Evolutionary conservation across 164 flowering plant genomes (phyloP).

Genomic region (Berberis thunbergii): DNA sequence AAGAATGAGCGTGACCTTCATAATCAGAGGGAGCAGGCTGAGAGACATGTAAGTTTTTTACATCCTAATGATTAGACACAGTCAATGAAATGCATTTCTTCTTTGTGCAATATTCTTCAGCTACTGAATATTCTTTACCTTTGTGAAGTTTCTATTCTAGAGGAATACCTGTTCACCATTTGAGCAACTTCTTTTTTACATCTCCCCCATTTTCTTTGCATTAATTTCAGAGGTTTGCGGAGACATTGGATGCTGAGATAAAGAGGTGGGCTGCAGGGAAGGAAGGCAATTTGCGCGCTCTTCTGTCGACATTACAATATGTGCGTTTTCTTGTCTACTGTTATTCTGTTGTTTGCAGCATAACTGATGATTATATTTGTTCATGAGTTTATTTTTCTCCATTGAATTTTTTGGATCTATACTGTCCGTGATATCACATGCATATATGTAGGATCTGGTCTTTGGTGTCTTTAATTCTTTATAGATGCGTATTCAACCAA

Average conservation of each 20-base stretch:
- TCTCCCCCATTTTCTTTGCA: background rate
- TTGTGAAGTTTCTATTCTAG: background rate
- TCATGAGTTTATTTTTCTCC: background rate
- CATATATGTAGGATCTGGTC: too few species aligned
- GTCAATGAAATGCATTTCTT: background rate
- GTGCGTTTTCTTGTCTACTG: constrained; percentile 26
- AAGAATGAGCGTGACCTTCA: constrained; percentile 79
- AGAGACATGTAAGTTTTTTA: constrained; percentile 55
- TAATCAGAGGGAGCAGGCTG: constrained; percentile 72
- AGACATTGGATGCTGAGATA: constrained; percentile 54
- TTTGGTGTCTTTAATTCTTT: too few species aligned
- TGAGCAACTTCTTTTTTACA: too few species aligned
- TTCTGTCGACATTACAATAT: constrained; percentile 70
- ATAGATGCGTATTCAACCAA: too few species aligned
- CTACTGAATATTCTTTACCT: background rate
- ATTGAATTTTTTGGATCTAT: background rate
- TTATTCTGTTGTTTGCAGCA: too few species aligned
- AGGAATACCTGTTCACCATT: too few species aligned
- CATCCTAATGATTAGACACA: background rate
- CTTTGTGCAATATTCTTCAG: background rate
- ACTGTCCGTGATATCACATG: too few species aligned
- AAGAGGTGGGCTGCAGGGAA: constrained; percentile 94
- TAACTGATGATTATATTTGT: background rate
- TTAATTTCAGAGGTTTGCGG: constrained; percentile 65
- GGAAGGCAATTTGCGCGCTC: constrained; percentile 88